Evolutionary conservation across 805 yeast species (phyloP), one percentile per base, ranked within the genome.

Genomic region (Vanderwaltozyma yarrowii): DNA sequence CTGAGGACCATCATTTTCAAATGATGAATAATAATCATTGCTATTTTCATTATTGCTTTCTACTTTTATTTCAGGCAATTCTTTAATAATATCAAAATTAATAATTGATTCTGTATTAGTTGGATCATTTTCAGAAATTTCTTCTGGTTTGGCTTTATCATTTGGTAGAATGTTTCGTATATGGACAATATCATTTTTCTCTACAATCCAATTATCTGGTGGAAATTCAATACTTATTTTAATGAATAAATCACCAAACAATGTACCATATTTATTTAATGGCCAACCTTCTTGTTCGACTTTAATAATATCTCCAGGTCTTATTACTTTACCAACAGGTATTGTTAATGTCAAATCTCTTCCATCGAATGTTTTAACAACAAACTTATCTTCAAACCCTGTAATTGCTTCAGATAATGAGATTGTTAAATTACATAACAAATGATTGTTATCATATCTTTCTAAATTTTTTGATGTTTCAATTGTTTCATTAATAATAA

Each of bases 241-340:
- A 14, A 87, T 66, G 50, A 76, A 86, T 45, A 87, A 62, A 56
- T 83, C 83, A 19, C 96, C 96, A 32, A 63, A 63, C 43, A 47
- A 52, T 11, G 42, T 54, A 31, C 43, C 52, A n/a, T 60, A 41
- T 27, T 49, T 46, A 41, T 63, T 61, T 5, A 72, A 51, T 1
- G 95, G 95, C 94, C 89, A 85, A 5, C 96, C 96, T 57, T 86
- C 95, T 30, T 72, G 71, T 29, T 68, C 59, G 11, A 88, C 64
- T 42, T 76, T 68, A 25, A 88, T 56, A 39, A 64, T 70, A 45
- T 85, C 84, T 8, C 81, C 80, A 0, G 95, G 95, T 50, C 79
- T 71, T 6, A 87, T 52, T 5, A 89, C 95, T 58, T 80, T 80
- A 1, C 96, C 96, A 4, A 70, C 63, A 1, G 88, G 87, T 0